A percentile compares a stretch with the other conserved stretches of the same genome.
These are phyloP conservation scores for Cerioporus squamosus DNA, from an alignment of 1,284 basidiomycete species.

Conservation along the genomic window DNA sequence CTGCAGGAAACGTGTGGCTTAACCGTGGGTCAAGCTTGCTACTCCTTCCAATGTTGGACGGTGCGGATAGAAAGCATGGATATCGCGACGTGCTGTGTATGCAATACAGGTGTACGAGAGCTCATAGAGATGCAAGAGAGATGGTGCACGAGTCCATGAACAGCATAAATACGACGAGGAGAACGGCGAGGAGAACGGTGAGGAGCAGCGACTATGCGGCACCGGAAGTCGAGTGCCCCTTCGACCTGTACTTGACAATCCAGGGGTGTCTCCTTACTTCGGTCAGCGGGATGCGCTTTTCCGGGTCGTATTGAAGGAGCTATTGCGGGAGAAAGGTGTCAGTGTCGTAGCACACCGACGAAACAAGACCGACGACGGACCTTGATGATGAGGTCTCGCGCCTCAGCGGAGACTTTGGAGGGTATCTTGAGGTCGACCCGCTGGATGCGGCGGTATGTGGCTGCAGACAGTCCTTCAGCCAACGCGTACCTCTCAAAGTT, in stretches of 20 bases:
- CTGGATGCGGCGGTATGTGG: constrained; percentile 87
- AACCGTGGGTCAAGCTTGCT: no score
- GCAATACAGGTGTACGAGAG: neutral
- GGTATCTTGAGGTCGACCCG: constrained; percentile 85
- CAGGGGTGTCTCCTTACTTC: constrained; percentile 92
- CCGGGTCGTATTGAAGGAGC: constrained; percentile 89
- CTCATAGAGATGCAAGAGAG: neutral
- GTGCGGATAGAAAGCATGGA: neutral
- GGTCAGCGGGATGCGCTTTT: constrained; percentile 78
- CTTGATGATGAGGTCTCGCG: constrained; percentile 66
- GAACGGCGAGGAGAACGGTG: neutral
- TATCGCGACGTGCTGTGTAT: neutral
- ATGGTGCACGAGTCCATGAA: constrained; percentile 15
- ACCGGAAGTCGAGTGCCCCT: constrained; percentile 32
- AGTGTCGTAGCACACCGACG: neutral
- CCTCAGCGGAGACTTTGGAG: constrained; percentile 63
- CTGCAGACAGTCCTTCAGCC: constrained; percentile 42
- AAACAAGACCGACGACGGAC: constrained; percentile 39
- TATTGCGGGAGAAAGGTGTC: constrained; percentile 36
- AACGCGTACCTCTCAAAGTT: neutral
- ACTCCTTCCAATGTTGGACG: no score
- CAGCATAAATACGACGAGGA: neutral
- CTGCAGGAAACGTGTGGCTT: no score
- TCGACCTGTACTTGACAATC: constrained; percentile 81
- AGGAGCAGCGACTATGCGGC: constrained; percentile 2